These are phyloP conservation scores for Aspergillus fructus DNA, from an alignment of 2,329 filamentous ascomycete genomes.

Conservation along the genomic window DNA sequence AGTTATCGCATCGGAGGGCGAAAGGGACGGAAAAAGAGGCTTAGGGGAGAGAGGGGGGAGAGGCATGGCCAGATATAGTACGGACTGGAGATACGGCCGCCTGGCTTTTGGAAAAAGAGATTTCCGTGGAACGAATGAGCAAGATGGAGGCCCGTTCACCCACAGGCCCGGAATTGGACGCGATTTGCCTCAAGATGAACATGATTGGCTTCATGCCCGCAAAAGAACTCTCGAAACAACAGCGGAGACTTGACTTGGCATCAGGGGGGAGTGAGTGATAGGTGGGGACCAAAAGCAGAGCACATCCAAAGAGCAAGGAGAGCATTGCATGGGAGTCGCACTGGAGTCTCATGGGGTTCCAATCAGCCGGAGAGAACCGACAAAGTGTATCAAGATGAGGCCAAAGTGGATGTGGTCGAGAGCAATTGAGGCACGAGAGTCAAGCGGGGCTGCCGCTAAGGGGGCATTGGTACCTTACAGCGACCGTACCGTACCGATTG, in stretches of 20 bases:
- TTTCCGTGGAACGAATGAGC: conserved; percentile 12
- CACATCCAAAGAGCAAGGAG: conserved; percentile 7
- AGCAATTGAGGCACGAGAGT: not conserved
- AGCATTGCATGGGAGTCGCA: conserved; percentile 1
- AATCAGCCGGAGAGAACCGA: conserved; percentile 12
- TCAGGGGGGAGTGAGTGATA: conserved; percentile 7
- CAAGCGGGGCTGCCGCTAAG: not conserved
- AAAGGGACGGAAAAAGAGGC: conserved; percentile 12
- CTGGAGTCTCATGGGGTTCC: conserved; percentile 14
- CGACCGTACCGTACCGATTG: not conserved
- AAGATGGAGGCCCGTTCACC: conserved; percentile 22
- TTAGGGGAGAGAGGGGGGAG: conserved; percentile 12
- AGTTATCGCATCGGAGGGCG: conserved; percentile 9
- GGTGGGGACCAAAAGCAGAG: conserved; percentile 10
- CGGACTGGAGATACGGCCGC: conserved; percentile 8
- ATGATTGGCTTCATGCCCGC: conserved; percentile 17
- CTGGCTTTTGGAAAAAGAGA: conserved; percentile 5
- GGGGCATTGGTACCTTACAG: not conserved
- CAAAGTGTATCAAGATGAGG: conserved; percentile 6
- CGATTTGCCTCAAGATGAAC: conserved; percentile 4
- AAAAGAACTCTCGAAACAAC: conserved; percentile 15
- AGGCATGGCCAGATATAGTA: conserved; percentile 25
- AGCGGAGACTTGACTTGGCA: conserved; percentile 7
- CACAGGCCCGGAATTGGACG: conserved; percentile 3
- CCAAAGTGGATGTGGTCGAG: not conserved